Evolutionary conservation across 1,284 basidiomycete species (phyloP).

Genomic region (Austroboletus rostrupii): DNA sequence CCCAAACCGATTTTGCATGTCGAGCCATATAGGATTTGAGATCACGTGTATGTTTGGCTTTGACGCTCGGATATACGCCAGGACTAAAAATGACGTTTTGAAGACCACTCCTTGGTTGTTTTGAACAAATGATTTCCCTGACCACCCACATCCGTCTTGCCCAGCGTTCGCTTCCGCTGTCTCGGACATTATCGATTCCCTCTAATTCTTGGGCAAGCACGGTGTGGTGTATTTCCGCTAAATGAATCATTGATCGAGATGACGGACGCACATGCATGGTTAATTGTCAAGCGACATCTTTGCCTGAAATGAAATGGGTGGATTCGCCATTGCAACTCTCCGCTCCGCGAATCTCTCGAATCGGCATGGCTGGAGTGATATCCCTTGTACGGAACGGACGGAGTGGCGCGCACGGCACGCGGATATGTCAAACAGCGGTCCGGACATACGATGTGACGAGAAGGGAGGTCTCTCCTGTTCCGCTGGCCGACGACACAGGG

Average conservation of each 20-base stretch:
- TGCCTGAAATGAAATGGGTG: conserved; percentile 7
- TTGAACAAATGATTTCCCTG: not conserved
- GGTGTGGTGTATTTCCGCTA: conserved; percentile 29
- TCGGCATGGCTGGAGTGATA: not conserved
- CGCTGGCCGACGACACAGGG: not conserved
- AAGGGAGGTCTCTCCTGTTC: conserved; percentile 9
- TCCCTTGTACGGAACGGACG: not conserved
- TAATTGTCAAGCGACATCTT: conserved; percentile 1
- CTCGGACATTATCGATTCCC: not conserved
- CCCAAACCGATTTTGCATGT: not conserved
- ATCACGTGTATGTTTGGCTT: conserved; percentile 19
- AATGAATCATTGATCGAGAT: conserved; percentile 5
- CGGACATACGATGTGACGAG: not conserved
- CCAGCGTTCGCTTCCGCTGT: too few relatives aligned
- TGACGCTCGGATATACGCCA: too few relatives aligned
- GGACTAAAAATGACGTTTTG: too few relatives aligned
- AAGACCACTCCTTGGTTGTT: not conserved
- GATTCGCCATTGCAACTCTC: conserved; percentile 16
- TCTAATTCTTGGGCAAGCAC: conserved; percentile 1
- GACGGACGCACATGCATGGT: not conserved
- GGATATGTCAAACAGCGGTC: not conserved
- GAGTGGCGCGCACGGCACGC: conserved; percentile 1
- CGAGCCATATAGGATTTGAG: not conserved
- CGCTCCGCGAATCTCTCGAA: conserved; percentile 10
- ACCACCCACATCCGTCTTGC: not conserved